phyloP scores from a whole-genome alignment of 2,329 filamentous ascomycete species.

The Aspergillus fijiensis region DNA sequence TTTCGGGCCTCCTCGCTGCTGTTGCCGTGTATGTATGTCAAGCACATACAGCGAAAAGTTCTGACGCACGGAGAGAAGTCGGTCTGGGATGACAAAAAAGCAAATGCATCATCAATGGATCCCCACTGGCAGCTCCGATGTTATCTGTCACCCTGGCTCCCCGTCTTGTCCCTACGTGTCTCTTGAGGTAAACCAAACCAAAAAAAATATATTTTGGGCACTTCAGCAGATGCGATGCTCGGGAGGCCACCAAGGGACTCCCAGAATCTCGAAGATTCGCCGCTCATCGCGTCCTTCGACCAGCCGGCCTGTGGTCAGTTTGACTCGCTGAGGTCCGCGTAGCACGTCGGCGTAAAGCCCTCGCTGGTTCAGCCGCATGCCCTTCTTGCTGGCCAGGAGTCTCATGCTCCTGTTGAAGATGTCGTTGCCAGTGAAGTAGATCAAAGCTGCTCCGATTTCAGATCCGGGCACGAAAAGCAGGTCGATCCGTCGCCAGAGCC shows the following conservation, averaged over 20 bases:
- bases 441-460: slow-evolving; percentile 77
- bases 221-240: slow-evolving; percentile 70
- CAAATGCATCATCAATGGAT: slow-evolving; percentile 3
- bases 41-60: background rate
- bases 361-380: slow-evolving; percentile 80
- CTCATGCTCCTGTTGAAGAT: slow-evolving; percentile 89
- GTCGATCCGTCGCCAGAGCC: slow-evolving; percentile 77
- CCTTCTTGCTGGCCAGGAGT: slow-evolving; percentile 73
- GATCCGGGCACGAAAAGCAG: slow-evolving; percentile 76
- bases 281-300: slow-evolving; percentile 21
- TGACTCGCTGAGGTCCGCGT: slow-evolving; percentile 19
- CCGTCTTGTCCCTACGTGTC: slow-evolving; percentile 7
- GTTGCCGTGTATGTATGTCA: background rate
- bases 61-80: slow-evolving; percentile 16
- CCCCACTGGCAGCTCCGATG: slow-evolving; percentile 8
- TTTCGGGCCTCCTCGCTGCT: slow-evolving; percentile 4
- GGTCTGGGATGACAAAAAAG: slow-evolving; percentile 12
- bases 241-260: slow-evolving; percentile 66
- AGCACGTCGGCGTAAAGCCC: slow-evolving; percentile 71
- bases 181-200: background rate
- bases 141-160: slow-evolving; percentile 14
- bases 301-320: slow-evolving; percentile 18
- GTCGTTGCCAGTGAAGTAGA: slow-evolving; percentile 97
- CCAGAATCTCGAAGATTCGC: slow-evolving; percentile 20
- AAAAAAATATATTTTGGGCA: slow-evolving; percentile 4